Base-by-base conservation (phyloP, 192 early-diverging fungal species). In the Glomus cerebriforme region DNA sequence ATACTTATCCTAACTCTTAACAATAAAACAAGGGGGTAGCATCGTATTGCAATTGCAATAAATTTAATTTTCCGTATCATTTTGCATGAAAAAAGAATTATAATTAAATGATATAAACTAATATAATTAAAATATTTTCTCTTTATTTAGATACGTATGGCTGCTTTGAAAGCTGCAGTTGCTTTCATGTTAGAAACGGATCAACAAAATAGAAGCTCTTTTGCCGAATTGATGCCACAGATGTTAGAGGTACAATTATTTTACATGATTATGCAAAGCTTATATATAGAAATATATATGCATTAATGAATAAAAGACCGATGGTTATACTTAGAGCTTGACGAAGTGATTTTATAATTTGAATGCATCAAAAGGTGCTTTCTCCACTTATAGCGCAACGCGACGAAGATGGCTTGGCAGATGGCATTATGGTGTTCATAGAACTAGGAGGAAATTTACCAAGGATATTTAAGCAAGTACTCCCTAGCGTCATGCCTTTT, bases 391-490 rank as follows among this genome's bases (percentile, higher is more conserved):
- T 92, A 27, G 78, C 81, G 32, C 88, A 91, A 67, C 89, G 92
- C 79, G 91, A 96, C 79, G 94, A 96, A 78, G 84, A 87, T 17
- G 86, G 86, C 1, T 86, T 96, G 71, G 86, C 90, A 9, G 93
- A 94, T 29, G 90, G 92, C 24, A 83, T 96, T 60, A 83, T 90
- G 45, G 90, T 89, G n/a, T 84, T 96, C 81, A 91, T 94, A 32
- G 98, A 98, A 78, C 86, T 99, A 17, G 96, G 94, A 4, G 94
- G 95, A 78, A 86, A 88, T 71, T 88, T 88, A 54, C 94, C 97
- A 31, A 92, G 95, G 78, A 81, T 93, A 59, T 96, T 98, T 89
- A 92, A 93, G 66, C 81, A 88, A n/a, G 90, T 95, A 31, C 81
- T 99, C 73, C 83, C 88, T 76, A 88, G 86, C 73, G 80, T 97